Conservation (phyloP, 257 asterid genomes). For the Gardenia jasminoides region DNA sequence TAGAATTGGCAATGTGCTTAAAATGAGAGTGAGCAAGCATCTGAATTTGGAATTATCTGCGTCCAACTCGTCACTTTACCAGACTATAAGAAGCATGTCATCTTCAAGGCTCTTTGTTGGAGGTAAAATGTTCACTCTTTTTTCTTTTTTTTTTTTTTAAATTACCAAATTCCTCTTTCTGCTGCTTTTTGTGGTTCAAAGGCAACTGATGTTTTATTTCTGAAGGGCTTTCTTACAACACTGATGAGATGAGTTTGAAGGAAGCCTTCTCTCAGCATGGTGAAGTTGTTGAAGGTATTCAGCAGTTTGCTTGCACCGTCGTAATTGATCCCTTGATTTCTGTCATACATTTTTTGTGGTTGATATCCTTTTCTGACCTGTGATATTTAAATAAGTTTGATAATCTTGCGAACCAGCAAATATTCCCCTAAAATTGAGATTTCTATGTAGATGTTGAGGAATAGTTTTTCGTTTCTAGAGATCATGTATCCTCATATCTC, state of each 20-base stretch:
- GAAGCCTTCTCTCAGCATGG: slow-evolving; percentile 81
- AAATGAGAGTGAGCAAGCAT: slow-evolving; percentile 45
- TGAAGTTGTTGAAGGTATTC: slow-evolving; percentile 66
- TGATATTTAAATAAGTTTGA: neutral
- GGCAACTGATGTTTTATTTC: slow-evolving; percentile 8
- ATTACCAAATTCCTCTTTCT: neutral
- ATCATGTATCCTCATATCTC: neutral
- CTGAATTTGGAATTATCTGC: slow-evolving; percentile 41
- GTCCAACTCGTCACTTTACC: slow-evolving; percentile 50
- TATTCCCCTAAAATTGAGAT: neutral
- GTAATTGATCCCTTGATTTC: neutral
- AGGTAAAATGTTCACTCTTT: slow-evolving; percentile 39
- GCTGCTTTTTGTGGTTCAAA: neutral
- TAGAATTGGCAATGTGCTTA: slow-evolving; percentile 62
- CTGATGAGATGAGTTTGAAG: slow-evolving; percentile 59
- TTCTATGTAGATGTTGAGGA: neutral
- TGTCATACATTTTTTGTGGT: neutral
- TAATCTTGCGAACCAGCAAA: neutral
- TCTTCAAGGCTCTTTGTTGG: slow-evolving; percentile 86
- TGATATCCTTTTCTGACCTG: neutral
- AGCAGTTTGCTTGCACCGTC: neutral
- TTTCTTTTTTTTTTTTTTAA: slow-evolving; percentile 3
- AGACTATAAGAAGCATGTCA: slow-evolving; percentile 68
- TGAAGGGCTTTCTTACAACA: slow-evolving; percentile 73
- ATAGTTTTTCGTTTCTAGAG: neutral